These are phyloP conservation scores for Phanerochaete carnosa DNA, from an alignment of 768 basidiomycete species.

Conservation along the genomic window DNA sequence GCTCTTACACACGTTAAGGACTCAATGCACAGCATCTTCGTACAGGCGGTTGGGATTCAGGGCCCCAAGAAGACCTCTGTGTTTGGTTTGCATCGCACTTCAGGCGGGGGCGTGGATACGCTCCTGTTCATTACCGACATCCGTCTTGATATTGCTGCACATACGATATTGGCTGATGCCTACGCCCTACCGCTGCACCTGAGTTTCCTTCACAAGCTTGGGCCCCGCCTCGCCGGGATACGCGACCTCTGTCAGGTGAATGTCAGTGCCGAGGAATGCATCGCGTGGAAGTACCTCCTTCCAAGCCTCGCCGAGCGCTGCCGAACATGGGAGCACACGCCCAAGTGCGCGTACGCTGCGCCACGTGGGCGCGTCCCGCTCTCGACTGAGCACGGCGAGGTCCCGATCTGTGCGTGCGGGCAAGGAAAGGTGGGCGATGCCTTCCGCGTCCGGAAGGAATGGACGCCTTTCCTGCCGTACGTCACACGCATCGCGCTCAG, in stretches of 20 bases:
- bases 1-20: neutral
- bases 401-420: conserved; percentile 56
- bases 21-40: neutral
- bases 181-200: conserved; percentile 37
- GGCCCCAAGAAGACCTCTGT: neutral
- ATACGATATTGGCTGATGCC: conserved; percentile 49
- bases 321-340: conserved; percentile 42
- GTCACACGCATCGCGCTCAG: conserved; percentile 49
- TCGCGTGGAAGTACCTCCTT: conserved; percentile 48
- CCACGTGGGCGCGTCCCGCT: conserved; percentile 33
- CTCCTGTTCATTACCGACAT: conserved; percentile 45
- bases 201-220: conserved; percentile 10
- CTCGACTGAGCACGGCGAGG: conserved; percentile 29
- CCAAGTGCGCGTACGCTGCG: conserved; percentile 45
- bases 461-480: conserved; percentile 39
- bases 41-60: neutral
- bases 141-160: conserved; percentile 44
- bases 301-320: conserved; percentile 51
- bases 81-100: conserved; percentile 3
- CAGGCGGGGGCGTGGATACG: conserved; percentile 26
- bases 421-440: conserved; percentile 38
- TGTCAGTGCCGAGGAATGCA: conserved; percentile 32
- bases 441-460: conserved; percentile 31
- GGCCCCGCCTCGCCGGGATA: neutral
- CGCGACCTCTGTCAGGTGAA: conserved; percentile 18